Base-by-base conservation (phyloP, 768 basidiomycete species). In the Neoboletus brunneissimus region DNA sequence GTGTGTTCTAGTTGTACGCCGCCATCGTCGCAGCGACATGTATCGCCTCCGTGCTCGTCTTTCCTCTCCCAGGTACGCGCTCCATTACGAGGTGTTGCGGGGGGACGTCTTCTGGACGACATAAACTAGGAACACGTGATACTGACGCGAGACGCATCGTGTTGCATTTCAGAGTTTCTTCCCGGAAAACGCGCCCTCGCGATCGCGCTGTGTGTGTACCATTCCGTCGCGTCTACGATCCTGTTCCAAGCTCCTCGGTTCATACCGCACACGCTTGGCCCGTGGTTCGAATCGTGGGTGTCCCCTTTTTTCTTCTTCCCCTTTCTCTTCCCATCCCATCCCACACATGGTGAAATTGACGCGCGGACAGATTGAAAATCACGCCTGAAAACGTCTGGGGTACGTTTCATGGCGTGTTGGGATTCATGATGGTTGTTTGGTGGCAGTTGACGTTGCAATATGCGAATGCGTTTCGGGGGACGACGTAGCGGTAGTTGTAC, bases 151-250 rank as follows among this genome's bases (percentile, higher is more conserved):
- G 15, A 2, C 27, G 10, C 4, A 3, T 34, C 5, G 13, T 32
- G 20, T 34, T 16, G 12, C 7, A 31, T 20, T 15, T 32, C 48
- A 50, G 91, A 93, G 62, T 91, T 89, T 70, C 74, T 93, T 3
- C 91, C 91, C 0, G 90, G 90, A 12, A 94, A 94, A 75, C 84
- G 91, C 16, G 91, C 89, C 0, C 71, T 93, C 10, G 91, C 88
- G 2, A 85, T 94, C 29, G 83, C 78, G 11, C 79, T 94, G 2
- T 85, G 86, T 58, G 63, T 91, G 15, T 94, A 93, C 69, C 91
- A 94, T 69, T 84, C 77, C 55, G 71, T 86, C 32, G 79, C 79
- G 48, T 89, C 90, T 1, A 91, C 89, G 3, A 72, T 91, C 48
- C 80, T 94, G 48, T 87, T 81, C 68, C 83, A 88, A 56, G 78